Percentiles rank a stretch among this genome's conserved stretches.
Evolutionary conservation across 2,329 filamentous ascomycete genomes (phyloP).

Genomic region (Exophiala aquamarina): DNA sequence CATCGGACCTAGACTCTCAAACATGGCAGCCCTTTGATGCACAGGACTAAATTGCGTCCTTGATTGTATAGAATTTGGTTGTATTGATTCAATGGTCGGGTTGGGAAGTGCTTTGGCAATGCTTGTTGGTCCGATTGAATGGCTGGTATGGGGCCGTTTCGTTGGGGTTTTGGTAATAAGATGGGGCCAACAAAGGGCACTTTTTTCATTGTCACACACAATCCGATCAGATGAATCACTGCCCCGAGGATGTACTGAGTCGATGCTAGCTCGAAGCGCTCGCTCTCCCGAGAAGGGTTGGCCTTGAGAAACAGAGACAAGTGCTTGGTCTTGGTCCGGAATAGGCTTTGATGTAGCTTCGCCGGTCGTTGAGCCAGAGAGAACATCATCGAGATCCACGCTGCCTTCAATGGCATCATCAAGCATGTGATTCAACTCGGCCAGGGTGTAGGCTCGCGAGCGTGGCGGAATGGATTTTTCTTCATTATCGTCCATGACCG

Average conservation of each 20-base stretch:
- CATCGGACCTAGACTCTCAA: slow-evolving; percentile 19
- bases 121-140: background rate
- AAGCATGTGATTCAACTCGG: slow-evolving; percentile 27
- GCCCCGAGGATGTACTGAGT: slow-evolving; percentile 13
- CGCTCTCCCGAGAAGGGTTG: slow-evolving; percentile 9
- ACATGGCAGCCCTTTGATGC: slow-evolving; percentile 23
- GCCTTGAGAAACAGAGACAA: slow-evolving; percentile 2
- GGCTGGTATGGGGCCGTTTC: background rate
- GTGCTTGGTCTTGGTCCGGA: slow-evolving; percentile 5
- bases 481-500: slow-evolving; percentile 13
- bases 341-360: slow-evolving; percentile 6
- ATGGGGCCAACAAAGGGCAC: background rate
- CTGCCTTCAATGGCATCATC: slow-evolving; percentile 26
- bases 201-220: slow-evolving; percentile 7
- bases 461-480: slow-evolving; percentile 4
- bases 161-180: background rate
- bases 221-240: slow-evolving; percentile 18
- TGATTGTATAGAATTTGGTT: background rate
- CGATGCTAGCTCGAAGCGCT: slow-evolving; percentile 9
- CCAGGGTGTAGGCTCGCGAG: slow-evolving; percentile 19
- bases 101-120: background rate
- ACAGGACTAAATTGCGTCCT: slow-evolving; percentile 19
- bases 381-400: slow-evolving; percentile 6
- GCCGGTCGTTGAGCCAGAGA: slow-evolving; percentile 8
- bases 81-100: background rate